Conservation (phyloP, 352 stramenopile genomes). For the Halophytophthora polymorphica region DNA sequence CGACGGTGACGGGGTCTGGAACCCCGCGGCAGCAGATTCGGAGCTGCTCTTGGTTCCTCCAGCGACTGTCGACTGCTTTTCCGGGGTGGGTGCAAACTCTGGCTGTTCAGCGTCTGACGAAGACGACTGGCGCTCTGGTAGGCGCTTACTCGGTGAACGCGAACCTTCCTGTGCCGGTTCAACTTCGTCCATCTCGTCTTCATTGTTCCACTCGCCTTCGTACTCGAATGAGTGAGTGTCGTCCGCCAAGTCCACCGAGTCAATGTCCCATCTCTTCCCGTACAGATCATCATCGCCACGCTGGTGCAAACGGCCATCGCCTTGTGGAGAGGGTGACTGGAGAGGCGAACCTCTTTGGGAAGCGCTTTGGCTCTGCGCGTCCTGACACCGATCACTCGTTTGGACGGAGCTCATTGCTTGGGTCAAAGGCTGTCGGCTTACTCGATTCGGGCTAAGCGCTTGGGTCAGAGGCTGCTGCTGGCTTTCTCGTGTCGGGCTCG, state of each 20-base stretch:
- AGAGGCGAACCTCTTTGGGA: too few relatives aligned
- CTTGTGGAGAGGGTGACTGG: too few relatives aligned
- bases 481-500: too few relatives aligned
- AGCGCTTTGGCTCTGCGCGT: too few relatives aligned
- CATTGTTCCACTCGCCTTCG: conserved; percentile 11
- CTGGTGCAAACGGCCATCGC: too few relatives aligned
- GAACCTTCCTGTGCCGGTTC: not conserved
- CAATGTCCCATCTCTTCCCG: not conserved
- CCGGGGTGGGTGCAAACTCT: conserved; percentile 11
- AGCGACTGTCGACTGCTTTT: not conserved
- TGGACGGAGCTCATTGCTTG: too few relatives aligned
- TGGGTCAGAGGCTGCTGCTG: too few relatives aligned
- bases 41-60: not conserved
- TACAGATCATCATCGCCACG: too few relatives aligned
- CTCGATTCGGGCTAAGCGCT: too few relatives aligned
- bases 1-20: conserved; percentile 16
- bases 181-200: conserved; percentile 8
- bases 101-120: conserved; percentile 3
- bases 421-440: too few relatives aligned
- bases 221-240: conserved; percentile 31
- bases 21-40: not conserved
- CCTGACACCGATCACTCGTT: too few relatives aligned
- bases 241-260: conserved; percentile 23
- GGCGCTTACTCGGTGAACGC: not conserved
- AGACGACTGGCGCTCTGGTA: not conserved